Evolutionary conservation across 768 basidiomycete species (phyloP), one percentile per base, ranked within the genome.

Genomic region (Nidularia pulvinata): DNA sequence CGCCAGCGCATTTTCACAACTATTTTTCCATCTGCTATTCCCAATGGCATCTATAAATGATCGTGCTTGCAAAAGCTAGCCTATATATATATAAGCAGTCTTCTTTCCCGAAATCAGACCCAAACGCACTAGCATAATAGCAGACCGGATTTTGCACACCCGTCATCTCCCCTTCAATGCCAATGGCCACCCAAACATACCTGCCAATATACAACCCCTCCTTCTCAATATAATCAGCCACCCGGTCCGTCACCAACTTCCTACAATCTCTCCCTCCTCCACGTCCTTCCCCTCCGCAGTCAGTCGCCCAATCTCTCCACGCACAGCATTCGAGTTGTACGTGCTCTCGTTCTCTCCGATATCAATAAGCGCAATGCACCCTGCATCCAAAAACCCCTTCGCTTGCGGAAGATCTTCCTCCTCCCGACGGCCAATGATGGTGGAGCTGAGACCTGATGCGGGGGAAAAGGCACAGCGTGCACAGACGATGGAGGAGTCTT

Each of bases 301-400:
- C 33, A 63, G 45, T 30, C 55, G 55, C 2, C 61, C 58, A 11
- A 85, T 71, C 37, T 74, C 69, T 32, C 69, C 65, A 13, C 92
- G 78, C 4, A 93, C 82, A 43, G 78, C 72, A 30, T 82, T 93
- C 5, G 91, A 93, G 63, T 91, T 93, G 58, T 83, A 81, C 2
- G 68, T 76, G 61, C 74, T 77, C 59, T 85, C 77, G 36, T 71
- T 71, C 37, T 77, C 73, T 1, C 76, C 83, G 49, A 94, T 82
- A 55, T 88, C 82, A 35, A 86, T 77, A 49, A 94, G 68, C 19
- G 68, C 61, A 36, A 96, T 75, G 32, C 79, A 76, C 1, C 75
- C 77, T 5, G 69, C 60, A 42, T 77, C 64, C 5, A 88, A 62
- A 65, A 85, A 89, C 48, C 81, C 72, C 39, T 69, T 61, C 0